Base-by-base conservation (phyloP, 495 filamentous ascomycete genomes). In the Aspergillus nanangensis region DNA sequence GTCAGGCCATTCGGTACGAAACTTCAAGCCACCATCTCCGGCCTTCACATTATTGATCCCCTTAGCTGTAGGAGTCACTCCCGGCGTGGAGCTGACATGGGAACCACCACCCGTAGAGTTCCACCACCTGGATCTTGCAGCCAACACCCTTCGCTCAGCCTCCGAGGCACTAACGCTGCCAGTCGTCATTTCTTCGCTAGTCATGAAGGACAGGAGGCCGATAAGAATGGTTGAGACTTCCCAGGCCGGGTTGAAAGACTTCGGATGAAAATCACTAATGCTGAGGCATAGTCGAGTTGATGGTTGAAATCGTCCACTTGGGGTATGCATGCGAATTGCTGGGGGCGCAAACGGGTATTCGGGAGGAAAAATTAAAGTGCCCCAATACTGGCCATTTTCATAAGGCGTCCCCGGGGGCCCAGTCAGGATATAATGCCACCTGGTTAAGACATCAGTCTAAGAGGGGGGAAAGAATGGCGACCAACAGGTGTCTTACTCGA, bases 171-270 rank as follows among this genome's bases (percentile, higher is more conserved):
- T 82, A n/a, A 98, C 81, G 32, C 83, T 88, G 3, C 93, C 93
- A 1, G 94, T 97, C 1, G 93, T 98, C 91, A 97, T 96, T 69
- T 98, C 93, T 58, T 98, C 92, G 48, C 86, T 88, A 3, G 92
- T 97, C 93, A 98, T 98, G 65, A 98, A 98, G 32, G 85, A 90
- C 45, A 96, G 75, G 14, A 98, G 74, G 31, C 93, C 93, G 48
- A 95, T 95, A 15, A 98, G 73, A 55, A 98, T 98, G 3, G 93
- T 98, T 34, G 83, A 89, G 9, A 97, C 93, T 55, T 95, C 90
- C 93, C 93, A 98, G n/a, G 93, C 91, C 8, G 93, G 93, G 60
- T 98, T 98, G 77, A 98, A 98, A 31, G 86, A 91, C 56, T 91
- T 90, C 0, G 93, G 93, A 62, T 98, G 93, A 69, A 97, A 98